A percentile compares a stretch with the other conserved stretches of the same genome.
phyloP scores from a whole-genome alignment of 805 yeast genomes.

The Tetrapisispora pingtungensis region DNA sequence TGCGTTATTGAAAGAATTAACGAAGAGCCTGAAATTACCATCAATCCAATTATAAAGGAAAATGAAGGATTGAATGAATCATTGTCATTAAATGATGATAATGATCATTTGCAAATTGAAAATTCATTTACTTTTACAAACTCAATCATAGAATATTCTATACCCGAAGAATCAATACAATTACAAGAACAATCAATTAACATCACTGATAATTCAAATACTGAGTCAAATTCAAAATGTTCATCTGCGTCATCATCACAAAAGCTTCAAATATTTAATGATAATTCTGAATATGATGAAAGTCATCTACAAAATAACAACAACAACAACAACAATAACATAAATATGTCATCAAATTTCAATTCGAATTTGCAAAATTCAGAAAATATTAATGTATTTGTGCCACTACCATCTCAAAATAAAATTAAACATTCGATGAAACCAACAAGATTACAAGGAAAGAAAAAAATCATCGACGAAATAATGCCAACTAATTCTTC shows the following conservation, averaged over 20 bases:
- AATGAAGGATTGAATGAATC: neutral
- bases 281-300: slow-evolving; percentile 10
- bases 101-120: neutral
- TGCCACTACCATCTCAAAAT: slow-evolving; percentile 11
- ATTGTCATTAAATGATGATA: neutral
- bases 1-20: neutral
- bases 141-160: slow-evolving; percentile 25
- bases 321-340: neutral
- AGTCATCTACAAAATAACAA: too few species aligned
- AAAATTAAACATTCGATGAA: slow-evolving; percentile 27
- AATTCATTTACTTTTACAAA: slow-evolving; percentile 18
- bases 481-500: slow-evolving; percentile 30
- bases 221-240: neutral
- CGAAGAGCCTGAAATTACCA: neutral
- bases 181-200: neutral
- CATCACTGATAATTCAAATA: neutral
- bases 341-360: too few species aligned
- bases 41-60: neutral
- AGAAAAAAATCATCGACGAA: slow-evolving; percentile 30
- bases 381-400: neutral
- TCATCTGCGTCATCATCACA: slow-evolving; percentile 11
- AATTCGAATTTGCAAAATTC: too few species aligned
- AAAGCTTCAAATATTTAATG: slow-evolving; percentile 20
- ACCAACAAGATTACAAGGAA: slow-evolving; percentile 15
- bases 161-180: slow-evolving; percentile 22